phyloP scores from a whole-genome alignment of 306 rosid genomes.

The Vigna nakashimae region DNA sequence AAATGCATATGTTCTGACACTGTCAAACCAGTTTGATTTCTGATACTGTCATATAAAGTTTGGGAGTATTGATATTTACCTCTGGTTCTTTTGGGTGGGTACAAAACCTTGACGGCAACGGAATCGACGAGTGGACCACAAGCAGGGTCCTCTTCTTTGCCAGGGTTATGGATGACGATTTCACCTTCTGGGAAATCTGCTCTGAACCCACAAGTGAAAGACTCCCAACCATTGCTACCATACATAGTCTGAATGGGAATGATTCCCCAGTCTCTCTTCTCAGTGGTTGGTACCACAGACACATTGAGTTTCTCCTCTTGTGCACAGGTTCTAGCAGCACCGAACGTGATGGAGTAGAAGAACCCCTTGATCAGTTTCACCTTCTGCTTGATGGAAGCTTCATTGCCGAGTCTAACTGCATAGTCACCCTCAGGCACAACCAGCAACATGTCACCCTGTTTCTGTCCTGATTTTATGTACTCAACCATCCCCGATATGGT shows the following conservation, averaged over 20 bases:
- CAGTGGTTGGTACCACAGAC: conserved; percentile 57
- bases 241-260: conserved; percentile 82
- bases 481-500: conserved; percentile 66
- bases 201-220: conserved; percentile 68
- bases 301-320: conserved; percentile 79
- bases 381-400: conserved; percentile 74
- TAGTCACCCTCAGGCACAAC: conserved; percentile 69
- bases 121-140: conserved; percentile 88
- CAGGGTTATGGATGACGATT: conserved; percentile 68
- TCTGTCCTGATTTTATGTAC: conserved; percentile 81
- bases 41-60: background rate
- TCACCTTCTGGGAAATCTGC: conserved; percentile 56
- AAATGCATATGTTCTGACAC: too few species aligned
- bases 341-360: conserved; percentile 70
- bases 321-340: conserved; percentile 78
- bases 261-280: conserved; percentile 63
- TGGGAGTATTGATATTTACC: conserved; percentile 42
- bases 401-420: conserved; percentile 82
- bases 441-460: conserved; percentile 83
- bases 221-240: conserved; percentile 82
- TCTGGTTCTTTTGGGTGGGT: conserved; percentile 59
- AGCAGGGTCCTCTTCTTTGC: conserved; percentile 72
- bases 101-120: conserved; percentile 67
- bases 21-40: too few species aligned
- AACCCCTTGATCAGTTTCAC: conserved; percentile 53